Conservation (phyloP, 1,284 basidiomycete species). For the Austroboletus novae-zelandiae region DNA sequence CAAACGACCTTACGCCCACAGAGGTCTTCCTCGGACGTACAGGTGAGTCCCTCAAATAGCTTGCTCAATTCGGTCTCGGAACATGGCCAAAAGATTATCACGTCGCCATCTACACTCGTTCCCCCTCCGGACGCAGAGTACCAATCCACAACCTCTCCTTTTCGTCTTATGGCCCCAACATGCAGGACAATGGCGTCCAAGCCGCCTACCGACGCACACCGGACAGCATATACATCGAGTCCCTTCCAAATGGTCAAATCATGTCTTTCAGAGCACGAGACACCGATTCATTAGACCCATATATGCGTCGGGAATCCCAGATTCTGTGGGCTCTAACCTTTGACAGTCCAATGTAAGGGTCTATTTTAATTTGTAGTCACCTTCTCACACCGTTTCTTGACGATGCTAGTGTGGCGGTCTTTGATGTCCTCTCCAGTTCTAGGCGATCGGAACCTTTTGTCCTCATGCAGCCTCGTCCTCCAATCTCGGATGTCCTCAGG, state of each 20-base stretch:
- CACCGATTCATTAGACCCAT: conserved; percentile 22
- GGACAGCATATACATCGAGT: conserved; percentile 76
- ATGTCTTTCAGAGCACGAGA: conserved; percentile 61
- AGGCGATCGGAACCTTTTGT: conserved; percentile 60
- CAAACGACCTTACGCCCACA: conserved; percentile 41
- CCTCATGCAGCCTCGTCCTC: conserved; percentile 74
- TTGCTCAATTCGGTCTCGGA: conserved; percentile 6
- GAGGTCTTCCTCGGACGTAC: conserved; percentile 81
- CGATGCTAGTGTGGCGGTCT: conserved; percentile 66
- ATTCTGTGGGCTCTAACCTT: conserved; percentile 45
- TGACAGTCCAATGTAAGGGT: conserved; percentile 29
- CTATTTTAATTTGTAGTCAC: conserved; percentile 4
- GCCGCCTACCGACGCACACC: conserved; percentile 64
- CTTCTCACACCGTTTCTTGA: neutral
- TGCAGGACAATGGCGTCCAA: conserved; percentile 67
- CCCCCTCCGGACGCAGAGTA: conserved; percentile 33
- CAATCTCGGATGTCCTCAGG: conserved; percentile 58
- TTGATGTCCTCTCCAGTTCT: conserved; percentile 64
- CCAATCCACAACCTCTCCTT: conserved; percentile 76
- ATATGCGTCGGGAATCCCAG: conserved; percentile 35
- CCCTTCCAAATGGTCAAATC: conserved; percentile 72
- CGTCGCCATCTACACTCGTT: conserved; percentile 61
- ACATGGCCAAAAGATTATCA: conserved; percentile 56
- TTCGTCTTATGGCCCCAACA: conserved; percentile 83
- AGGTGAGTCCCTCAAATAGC: conserved; percentile 47